Conservation (phyloP, 2,329 filamentous ascomycete genomes). For the Fusarium neocosmosporiellum region DNA sequence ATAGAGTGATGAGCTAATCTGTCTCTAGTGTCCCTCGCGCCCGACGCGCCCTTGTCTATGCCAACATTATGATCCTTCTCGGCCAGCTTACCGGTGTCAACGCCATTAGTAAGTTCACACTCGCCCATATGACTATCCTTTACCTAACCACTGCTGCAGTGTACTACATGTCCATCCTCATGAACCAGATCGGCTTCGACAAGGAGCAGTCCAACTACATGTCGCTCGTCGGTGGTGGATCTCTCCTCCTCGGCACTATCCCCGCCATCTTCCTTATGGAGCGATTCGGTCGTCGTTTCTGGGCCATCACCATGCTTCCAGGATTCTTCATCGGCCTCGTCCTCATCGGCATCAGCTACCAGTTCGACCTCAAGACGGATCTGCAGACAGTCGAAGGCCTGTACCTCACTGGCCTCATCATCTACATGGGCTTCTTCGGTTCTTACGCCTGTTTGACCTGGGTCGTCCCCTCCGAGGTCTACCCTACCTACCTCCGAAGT, state of each 20-base stretch:
- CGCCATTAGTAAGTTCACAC: slow-evolving; percentile 56
- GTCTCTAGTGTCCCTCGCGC: slow-evolving; percentile 64
- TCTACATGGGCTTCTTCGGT: slow-evolving; percentile 77
- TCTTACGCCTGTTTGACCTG: slow-evolving; percentile 73
- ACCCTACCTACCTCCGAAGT: slow-evolving; percentile 76
- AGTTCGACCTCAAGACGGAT: slow-evolving; percentile 60
- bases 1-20: background rate
- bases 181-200: slow-evolving; percentile 75
- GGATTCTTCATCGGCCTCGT: slow-evolving; percentile 78
- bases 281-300: slow-evolving; percentile 77
- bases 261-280: slow-evolving; percentile 79
- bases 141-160: slow-evolving; percentile 45
- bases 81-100: slow-evolving; percentile 79
- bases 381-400: slow-evolving; percentile 64
- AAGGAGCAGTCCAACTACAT: slow-evolving; percentile 74
- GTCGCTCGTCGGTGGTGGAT: slow-evolving; percentile 77
- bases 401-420: slow-evolving; percentile 74
- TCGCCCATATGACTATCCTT: accelerated
- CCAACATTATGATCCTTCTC: slow-evolving; percentile 76
- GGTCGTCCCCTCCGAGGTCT: slow-evolving; percentile 76
- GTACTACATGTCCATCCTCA: slow-evolving; percentile 78
- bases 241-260: slow-evolving; percentile 74
- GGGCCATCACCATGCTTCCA: slow-evolving; percentile 78
- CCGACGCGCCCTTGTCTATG: slow-evolving; percentile 73
- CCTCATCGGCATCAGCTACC: slow-evolving; percentile 73